Conservation (phyloP, 306 rosid species). For the Quercus variabilis region DNA sequence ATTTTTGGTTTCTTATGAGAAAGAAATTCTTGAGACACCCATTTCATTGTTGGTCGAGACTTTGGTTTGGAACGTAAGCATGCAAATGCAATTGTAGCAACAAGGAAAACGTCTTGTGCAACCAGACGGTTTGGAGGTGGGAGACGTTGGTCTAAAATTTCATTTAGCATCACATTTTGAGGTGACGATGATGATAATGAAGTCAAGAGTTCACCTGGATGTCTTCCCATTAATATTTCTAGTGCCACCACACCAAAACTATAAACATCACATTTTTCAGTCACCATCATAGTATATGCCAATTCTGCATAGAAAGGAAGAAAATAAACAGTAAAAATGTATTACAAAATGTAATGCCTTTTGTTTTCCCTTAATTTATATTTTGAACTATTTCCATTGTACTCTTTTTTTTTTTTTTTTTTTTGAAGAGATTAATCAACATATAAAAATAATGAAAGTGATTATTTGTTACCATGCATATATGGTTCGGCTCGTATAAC, state of each 20-base stretch:
- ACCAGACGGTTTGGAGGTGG: background rate
- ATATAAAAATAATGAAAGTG: background rate
- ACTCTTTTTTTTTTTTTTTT: too few relatives aligned
- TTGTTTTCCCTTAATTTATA: too few relatives aligned
- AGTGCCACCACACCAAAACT: conserved; percentile 21
- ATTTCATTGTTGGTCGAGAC: conserved; percentile 8
- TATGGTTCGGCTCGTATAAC: too few relatives aligned
- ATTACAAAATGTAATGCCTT: background rate
- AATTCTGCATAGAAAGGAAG: background rate
- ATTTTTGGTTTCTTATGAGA: too few relatives aligned
- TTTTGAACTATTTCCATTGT: too few relatives aligned
- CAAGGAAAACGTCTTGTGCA: background rate
- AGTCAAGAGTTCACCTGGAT: background rate
- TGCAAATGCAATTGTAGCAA: conserved; percentile 6
- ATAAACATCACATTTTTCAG: conserved; percentile 20
- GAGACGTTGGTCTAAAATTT: too few relatives aligned
- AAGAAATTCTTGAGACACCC: background rate
- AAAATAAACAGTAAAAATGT: background rate
- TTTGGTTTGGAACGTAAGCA: background rate
- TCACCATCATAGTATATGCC: background rate
- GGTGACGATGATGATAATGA: background rate
- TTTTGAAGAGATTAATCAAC: background rate
- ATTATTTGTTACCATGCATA: background rate
- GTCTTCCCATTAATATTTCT: conserved; percentile 22
- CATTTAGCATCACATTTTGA: background rate